A percentile compares a stretch with the other conserved stretches of the same genome.
These are phyloP conservation scores for Eucalyptus regnans DNA, from an alignment of 345 rosid genomes.

Conservation along the genomic window DNA sequence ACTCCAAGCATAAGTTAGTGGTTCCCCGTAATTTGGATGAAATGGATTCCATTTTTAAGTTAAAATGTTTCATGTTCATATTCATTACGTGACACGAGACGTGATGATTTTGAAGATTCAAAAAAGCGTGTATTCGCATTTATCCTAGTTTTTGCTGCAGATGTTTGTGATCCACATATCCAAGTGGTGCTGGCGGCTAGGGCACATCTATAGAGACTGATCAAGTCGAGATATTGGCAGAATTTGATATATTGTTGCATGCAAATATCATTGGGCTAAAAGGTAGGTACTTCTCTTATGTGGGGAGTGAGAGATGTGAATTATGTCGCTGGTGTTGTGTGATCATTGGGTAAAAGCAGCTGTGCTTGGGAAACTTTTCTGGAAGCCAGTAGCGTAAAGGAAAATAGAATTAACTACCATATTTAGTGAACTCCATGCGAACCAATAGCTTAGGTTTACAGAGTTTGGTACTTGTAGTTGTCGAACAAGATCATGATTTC, in stretches of 20 bases:
- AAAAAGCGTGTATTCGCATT: neutral
- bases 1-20: neutral
- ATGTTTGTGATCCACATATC: neutral
- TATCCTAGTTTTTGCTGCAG: neutral
- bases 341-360: neutral
- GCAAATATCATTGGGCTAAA: neutral
- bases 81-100: accelerated
- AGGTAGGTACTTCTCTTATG: neutral
- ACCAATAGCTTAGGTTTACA: neutral
- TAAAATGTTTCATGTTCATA: neutral
- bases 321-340: neutral
- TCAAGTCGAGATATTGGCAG: neutral
- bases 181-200: neutral
- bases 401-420: neutral
- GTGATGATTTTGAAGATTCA: neutral
- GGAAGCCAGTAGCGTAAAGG: neutral
- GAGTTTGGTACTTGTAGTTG: neutral
- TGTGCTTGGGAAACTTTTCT: neutral
- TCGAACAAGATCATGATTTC: neutral
- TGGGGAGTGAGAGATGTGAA: neutral
- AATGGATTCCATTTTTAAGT: neutral
- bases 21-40: neutral
- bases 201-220: neutral
- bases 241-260: neutral
- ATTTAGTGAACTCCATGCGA: neutral